Conservation (phyloP, 352 stramenopile genomes). For the Globisporangium heterothallicum region DNA sequence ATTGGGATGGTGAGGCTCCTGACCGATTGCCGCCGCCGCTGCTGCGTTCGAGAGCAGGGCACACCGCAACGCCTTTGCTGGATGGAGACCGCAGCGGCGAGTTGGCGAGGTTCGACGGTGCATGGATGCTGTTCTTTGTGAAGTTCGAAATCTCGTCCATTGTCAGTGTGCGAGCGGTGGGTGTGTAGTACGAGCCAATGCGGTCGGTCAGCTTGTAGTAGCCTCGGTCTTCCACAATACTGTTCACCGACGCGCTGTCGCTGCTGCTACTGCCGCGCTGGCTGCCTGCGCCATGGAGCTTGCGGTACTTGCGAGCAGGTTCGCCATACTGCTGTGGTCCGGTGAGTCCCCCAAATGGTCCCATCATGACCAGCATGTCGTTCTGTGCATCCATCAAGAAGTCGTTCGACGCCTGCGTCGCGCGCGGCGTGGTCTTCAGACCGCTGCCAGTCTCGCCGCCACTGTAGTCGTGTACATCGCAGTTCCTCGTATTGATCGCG, state of each 20-base stretch:
- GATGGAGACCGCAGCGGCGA: slow-evolving; percentile 36
- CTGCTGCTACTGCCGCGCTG: slow-evolving; percentile 5
- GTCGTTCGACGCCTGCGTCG: slow-evolving; percentile 10
- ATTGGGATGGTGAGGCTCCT: not conserved
- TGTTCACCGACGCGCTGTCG: slow-evolving; percentile 7
- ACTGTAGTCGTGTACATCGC: slow-evolving; percentile 46
- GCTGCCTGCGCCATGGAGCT: slow-evolving; percentile 17
- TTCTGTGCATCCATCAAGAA: slow-evolving; percentile 22
- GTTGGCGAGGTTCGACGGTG: slow-evolving; percentile 34
- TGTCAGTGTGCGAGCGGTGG: slow-evolving; percentile 52
- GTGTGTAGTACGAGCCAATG: slow-evolving; percentile 73
- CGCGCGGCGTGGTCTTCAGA: slow-evolving; percentile 4
- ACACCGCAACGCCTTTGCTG: slow-evolving; percentile 35
- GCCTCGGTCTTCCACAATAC: slow-evolving; percentile 44
- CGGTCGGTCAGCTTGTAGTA: slow-evolving; percentile 83
- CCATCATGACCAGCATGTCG: slow-evolving; percentile 63
- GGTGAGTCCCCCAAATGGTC: slow-evolving; percentile 63
- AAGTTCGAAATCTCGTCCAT: slow-evolving; percentile 69
- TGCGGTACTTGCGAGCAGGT: slow-evolving; percentile 26
- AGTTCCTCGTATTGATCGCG: slow-evolving; percentile 77
- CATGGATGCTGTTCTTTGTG: slow-evolving; percentile 42
- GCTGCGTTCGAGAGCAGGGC: slow-evolving; percentile 43
- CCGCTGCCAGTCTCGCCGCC: not conserved
- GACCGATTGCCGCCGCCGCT: not conserved
- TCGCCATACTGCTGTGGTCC: slow-evolving; percentile 22